These are phyloP conservation scores for Linaria vulgaris DNA, from an alignment of 257 asterid genomes.

Conservation along the genomic window DNA sequence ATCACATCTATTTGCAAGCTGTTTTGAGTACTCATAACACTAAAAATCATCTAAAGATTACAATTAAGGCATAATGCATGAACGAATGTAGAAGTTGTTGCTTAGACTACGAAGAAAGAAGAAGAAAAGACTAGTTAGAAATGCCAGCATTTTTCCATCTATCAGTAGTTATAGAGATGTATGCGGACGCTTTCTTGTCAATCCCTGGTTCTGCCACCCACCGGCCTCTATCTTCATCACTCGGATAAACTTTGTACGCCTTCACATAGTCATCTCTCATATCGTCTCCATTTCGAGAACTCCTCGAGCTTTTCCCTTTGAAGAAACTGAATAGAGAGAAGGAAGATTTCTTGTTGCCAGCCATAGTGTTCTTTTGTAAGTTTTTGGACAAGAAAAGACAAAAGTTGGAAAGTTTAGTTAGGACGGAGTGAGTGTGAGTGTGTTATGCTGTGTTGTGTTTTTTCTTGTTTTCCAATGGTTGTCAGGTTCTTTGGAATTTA, in stretches of 20 bases:
- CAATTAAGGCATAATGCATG: conserved; percentile 2
- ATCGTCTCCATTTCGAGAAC: conserved; percentile 22
- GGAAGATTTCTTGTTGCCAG: conserved; percentile 50
- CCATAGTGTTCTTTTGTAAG: conserved; percentile 32
- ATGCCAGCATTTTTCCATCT: conserved; percentile 48
- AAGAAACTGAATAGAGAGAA: conserved; percentile 54
- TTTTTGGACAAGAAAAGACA: neutral
- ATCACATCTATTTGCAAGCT: no score
- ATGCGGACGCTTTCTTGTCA: conserved; percentile 61
- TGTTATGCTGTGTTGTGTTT: neutral
- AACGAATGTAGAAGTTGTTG: neutral
- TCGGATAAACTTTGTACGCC: conserved; percentile 73
- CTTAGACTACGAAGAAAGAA: neutral
- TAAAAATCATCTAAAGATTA: neutral
- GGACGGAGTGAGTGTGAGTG: no score
- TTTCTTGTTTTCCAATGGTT: conserved; percentile 18
- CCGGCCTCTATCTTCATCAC: conserved; percentile 75
- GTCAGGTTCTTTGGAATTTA: conserved; percentile 41
- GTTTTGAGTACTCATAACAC: no score
- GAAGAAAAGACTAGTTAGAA: conserved; percentile 18
- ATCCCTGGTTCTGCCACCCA: conserved; percentile 89
- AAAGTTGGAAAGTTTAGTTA: neutral
- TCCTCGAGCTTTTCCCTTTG: conserved; percentile 38
- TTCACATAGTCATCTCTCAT: conserved; percentile 46
- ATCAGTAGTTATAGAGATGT: conserved; percentile 46